Evolutionary conservation across 148 eudicot genomes (phyloP), one percentile per base, ranked within the genome.

Genomic region (Chenopodium formosanum): DNA sequence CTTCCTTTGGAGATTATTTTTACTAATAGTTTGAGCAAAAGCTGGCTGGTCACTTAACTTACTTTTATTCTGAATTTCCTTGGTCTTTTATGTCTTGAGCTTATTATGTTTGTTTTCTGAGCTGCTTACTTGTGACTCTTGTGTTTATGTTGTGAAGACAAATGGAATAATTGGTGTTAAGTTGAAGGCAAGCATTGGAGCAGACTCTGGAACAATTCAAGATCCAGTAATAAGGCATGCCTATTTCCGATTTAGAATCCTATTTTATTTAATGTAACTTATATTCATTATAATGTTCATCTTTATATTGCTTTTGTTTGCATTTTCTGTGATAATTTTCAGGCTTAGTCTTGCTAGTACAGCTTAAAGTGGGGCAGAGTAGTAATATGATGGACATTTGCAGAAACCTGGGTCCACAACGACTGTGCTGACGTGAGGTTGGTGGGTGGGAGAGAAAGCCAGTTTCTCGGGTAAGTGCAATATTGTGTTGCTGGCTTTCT

Each of bases 181-280:
- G 48, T 79, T 85, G 52, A 77, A 85, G 76, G 48, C 86, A 19
- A 84, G 81, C 52, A 81, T 70, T 46, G 85, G 78, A 27, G 86
- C 86, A 62, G 84, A 70, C 31, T 63, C 81, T 1, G 86, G 80
- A 83, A 81, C 85, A 81, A 80, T 82, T 76, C 84, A 78, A 73
- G 82, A 84, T 56, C 68, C 85, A 2, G 86, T 82, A 50, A 79
- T 79, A 32, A 89, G 95, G 93, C 92, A 89, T 70, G 93, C 78
- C 23, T 73, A 44, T 84, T 50, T 31, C 6, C 63, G 34, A 32
- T 67, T 76, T 29, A 27, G 2, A 67, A 62, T n/a, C 22, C 14
- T 25, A 31, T 34, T 20, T 22, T 19, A 77, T 60, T 60, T 40
- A 6, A 6, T 40, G 44, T 40, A 40, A 37, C 31, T 7, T 16